Evolutionary conservation across 2,329 filamentous ascomycete genomes (phyloP).

Genomic region (Fusarium nematophilum): DNA sequence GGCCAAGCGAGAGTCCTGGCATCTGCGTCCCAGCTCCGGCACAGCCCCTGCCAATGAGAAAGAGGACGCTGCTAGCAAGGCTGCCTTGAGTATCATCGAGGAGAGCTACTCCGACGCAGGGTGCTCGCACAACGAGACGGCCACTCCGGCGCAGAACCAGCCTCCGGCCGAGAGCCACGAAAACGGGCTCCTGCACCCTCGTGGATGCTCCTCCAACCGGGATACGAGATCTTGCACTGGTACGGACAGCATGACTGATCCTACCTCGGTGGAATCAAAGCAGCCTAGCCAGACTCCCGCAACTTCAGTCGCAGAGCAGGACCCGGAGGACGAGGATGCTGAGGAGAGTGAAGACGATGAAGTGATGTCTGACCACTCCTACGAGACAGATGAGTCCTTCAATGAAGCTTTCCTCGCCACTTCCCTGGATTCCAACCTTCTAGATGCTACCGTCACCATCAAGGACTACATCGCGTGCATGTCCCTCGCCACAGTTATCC

Average conservation of each 20-base stretch:
- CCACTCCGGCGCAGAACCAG: background rate
- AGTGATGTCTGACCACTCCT: slow-evolving; percentile 17
- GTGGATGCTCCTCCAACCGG: background rate
- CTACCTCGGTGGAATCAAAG: background rate
- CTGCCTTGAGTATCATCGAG: slow-evolving; percentile 21
- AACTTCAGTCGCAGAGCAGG: slow-evolving; percentile 6
- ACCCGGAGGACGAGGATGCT: background rate
- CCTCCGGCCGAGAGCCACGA: background rate
- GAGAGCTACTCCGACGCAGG: slow-evolving; percentile 23
- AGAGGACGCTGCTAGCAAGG: background rate
- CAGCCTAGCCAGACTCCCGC: slow-evolving; percentile 1
- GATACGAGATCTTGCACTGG: background rate
- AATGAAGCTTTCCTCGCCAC: slow-evolving; percentile 20
- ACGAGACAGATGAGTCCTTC: slow-evolving; percentile 26
- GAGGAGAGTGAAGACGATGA: slow-evolving; percentile 22
- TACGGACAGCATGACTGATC: background rate
- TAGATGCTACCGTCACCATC: slow-evolving; percentile 3
- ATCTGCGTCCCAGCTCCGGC: background rate
- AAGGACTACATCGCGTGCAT: slow-evolving; percentile 17
- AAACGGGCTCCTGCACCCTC: background rate
- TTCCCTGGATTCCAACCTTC: slow-evolving; percentile 11
- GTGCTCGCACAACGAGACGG: slow-evolving; percentile 7
- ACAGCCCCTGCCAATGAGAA: background rate
- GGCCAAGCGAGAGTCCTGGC: background rate
- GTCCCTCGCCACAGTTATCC: slow-evolving; percentile 6